Conservation (phyloP, 2,329 filamentous ascomycete species). For the Harringtonia lauricola region DNA sequence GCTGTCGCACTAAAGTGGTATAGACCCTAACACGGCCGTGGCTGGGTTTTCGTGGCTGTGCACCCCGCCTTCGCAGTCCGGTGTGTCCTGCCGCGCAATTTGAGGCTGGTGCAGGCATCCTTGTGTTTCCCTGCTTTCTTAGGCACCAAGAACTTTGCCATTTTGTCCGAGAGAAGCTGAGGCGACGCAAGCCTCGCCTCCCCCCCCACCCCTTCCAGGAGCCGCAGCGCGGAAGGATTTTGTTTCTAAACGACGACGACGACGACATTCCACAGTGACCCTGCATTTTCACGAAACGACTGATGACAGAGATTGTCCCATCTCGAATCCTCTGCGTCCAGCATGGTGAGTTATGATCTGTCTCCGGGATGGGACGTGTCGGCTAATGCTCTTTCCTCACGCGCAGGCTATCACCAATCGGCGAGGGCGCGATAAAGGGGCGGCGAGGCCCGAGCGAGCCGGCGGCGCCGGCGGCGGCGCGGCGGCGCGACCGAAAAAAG, state of each 20-base stretch:
- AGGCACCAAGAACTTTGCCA: background rate
- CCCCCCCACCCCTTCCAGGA: no score
- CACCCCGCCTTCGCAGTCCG: slow-evolving; percentile 2
- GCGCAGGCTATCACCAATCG: slow-evolving; percentile 42
- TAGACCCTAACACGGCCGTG: background rate
- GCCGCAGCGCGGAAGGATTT: no score
- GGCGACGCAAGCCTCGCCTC: background rate
- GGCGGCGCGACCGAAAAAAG: slow-evolving; percentile 74
- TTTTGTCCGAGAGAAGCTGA: background rate
- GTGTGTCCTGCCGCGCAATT: background rate
- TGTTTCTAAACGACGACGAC: no score
- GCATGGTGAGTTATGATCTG: no score
- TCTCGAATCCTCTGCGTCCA: no score
- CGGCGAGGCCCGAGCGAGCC: slow-evolving; percentile 28
- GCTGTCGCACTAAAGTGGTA: no score
- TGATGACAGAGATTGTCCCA: no score
- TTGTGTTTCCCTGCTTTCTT: background rate
- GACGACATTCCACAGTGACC: no score
- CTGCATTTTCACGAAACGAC: no score
- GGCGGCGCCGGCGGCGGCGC: slow-evolving; percentile 28
- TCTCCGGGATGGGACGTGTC: no score
- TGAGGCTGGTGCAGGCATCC: background rate
- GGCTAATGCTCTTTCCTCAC: no score
- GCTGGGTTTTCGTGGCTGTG: slow-evolving; percentile 2
- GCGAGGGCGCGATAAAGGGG: slow-evolving; percentile 35